Conservation (phyloP, 768 basidiomycete genomes). For the Panaeolus papilionaceus region DNA sequence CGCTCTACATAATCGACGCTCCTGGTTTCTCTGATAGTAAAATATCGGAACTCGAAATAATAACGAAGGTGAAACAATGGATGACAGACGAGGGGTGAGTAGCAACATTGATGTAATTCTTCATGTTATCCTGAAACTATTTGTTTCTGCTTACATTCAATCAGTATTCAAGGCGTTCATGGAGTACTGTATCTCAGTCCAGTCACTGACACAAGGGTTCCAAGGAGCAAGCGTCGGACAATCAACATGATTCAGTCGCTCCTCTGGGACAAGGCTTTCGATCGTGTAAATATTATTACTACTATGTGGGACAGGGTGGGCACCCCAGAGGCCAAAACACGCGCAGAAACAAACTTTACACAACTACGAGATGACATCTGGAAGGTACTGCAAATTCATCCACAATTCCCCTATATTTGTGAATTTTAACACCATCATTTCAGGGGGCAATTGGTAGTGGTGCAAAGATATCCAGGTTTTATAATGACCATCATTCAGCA, state of each 20-base stretch:
- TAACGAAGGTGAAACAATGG: not conserved
- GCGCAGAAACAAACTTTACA: not conserved
- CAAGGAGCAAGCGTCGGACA: not conserved
- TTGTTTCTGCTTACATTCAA: not conserved
- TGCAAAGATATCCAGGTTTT: not conserved
- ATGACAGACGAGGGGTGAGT: not conserved
- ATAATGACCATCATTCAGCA: not conserved
- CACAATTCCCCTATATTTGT: too few species aligned
- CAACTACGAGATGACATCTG: not conserved
- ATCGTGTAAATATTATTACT: not conserved
- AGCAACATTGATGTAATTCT: not conserved
- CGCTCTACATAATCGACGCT: not conserved
- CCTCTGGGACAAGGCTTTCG: not conserved
- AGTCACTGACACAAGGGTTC: not conserved
- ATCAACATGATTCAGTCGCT: not conserved
- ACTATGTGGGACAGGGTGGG: not conserved
- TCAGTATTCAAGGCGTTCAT: not conserved
- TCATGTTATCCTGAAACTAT: not conserved
- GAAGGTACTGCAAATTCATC: not conserved
- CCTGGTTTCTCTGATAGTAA: not conserved
- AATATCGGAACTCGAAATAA: not conserved
- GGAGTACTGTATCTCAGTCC: not conserved
- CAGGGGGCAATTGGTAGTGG: too few species aligned
- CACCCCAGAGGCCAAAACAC: not conserved
- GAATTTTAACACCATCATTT: too few species aligned